Evolutionary conservation across 2,329 filamentous ascomycete genomes (phyloP), one percentile per base, ranked within the genome.

Genomic region (Aspergillus brasiliensis): DNA sequence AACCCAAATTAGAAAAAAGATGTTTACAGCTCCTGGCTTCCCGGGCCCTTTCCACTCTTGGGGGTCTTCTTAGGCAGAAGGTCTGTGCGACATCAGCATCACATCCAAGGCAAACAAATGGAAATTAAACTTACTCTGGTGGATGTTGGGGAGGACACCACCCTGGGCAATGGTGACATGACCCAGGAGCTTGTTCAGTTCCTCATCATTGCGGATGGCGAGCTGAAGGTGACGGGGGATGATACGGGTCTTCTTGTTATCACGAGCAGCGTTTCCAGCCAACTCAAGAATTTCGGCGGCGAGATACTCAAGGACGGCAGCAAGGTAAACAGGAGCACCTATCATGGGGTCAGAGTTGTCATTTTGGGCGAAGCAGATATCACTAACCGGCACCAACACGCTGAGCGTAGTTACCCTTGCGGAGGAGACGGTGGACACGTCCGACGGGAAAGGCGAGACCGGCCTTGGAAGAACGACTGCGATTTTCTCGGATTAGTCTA

Each of bases 161-260:
- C 95, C 95, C 71, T 96, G 97, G 62, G 95, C 95, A 73, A 99
- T 99, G 65, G 95, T 99, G 59, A 95, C 95, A 71, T 94, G 91
- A 76, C 65, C 88, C 97, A 99, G 97, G 59, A 99, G 85, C 25
- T 93, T 98, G 91, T 98, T 97, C 91, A 98, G 81, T 83, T 99
- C 95, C 87, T 98, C 94, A 81, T 98, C 94, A 84, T 97, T 97
- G 77, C 95, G 90, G 85, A 99, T 99, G 82, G 95, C 95, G 72
- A 99, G 92, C 85, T 99, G 95, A 51, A 99, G 88, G 82, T 99
- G 95, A 82, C 95, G 92, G 68, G 95, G 95, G 64, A 98, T 99
- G 84, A 99, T 99, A 90, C 95, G 93, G 68, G 94, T 99, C 91
- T 98, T 98, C 91, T 99, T 99, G 89, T 98, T 97, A 84, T 99